Conservation (phyloP, 2,329 filamentous ascomycete species). For the Chaetomium globosum region DNA sequence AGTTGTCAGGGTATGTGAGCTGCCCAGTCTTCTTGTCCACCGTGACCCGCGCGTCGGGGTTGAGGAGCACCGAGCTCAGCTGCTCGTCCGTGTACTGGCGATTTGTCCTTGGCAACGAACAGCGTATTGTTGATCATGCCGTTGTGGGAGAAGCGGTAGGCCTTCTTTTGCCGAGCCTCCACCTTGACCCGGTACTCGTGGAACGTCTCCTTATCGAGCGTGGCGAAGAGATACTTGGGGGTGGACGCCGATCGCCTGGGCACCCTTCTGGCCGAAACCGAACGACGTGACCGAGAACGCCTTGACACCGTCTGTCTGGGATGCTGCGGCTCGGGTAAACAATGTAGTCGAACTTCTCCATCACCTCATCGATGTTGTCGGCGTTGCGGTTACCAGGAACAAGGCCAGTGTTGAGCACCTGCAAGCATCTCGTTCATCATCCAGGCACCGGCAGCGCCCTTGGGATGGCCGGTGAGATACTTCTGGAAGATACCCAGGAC, state of each 20-base stretch:
- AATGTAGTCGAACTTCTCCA: constrained; percentile 98
- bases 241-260: constrained; percentile 95
- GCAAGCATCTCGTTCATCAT: constrained; percentile 99
- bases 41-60: constrained; percentile 84
- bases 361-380: constrained; percentile 92
- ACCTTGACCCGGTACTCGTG: constrained; percentile 84
- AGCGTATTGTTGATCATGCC: constrained; percentile 96
- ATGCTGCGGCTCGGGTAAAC: constrained; percentile 94
- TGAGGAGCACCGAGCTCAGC: constrained; percentile 85
- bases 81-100: constrained; percentile 89
- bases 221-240: constrained; percentile 94
- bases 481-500: constrained; percentile 98
- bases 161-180: constrained; percentile 93
- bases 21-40: constrained; percentile 84
- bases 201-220: constrained; percentile 86
- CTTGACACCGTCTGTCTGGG: constrained; percentile 97
- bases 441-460: constrained; percentile 98
- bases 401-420: constrained; percentile 89
- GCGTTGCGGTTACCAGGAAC: constrained; percentile 98
- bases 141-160: constrained; percentile 98
- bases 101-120: constrained; percentile 91
- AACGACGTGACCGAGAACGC: constrained; percentile 99
- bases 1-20: constrained; percentile 71
- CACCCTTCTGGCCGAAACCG: constrained; percentile 98
- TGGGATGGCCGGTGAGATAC: constrained; percentile 96